These are phyloP conservation scores for Grosmannia serpens DNA, from an alignment of 2,329 filamentous ascomycete species.

Conservation along the genomic window DNA sequence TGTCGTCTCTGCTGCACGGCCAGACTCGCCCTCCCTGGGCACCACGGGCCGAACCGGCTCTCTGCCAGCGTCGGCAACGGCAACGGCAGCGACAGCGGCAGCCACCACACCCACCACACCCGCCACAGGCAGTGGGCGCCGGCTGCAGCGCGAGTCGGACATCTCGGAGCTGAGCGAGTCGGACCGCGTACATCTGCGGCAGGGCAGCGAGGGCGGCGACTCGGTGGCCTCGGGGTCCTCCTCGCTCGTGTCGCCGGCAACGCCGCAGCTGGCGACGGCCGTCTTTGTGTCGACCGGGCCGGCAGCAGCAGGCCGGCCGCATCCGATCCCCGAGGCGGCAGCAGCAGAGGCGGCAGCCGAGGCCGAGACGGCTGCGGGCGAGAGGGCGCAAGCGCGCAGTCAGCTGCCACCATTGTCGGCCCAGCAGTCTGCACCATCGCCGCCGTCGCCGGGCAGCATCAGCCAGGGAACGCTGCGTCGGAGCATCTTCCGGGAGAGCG, in stretches of 20 bases:
- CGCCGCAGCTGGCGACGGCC: background rate
- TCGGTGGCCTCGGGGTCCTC: conserved; percentile 9
- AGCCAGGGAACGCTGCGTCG: conserved; percentile 1
- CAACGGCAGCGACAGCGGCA: background rate
- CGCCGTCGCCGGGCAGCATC: background rate
- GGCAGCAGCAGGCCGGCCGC: background rate
- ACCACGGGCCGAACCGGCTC: background rate
- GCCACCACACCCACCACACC: background rate
- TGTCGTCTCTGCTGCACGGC: background rate
- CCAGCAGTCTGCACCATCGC: background rate
- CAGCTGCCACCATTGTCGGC: background rate
- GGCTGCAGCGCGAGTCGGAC: conserved; percentile 18
- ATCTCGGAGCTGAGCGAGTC: conserved; percentile 30
- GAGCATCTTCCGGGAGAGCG: conserved; percentile 10
- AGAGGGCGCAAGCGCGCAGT: too few species aligned
- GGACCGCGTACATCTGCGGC: conserved; percentile 27
- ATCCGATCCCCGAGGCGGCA: background rate
- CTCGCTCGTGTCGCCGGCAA: conserved; percentile 8
- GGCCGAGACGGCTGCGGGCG: background rate
- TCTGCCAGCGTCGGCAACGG: background rate
- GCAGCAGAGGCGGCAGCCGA: conserved; percentile 1
- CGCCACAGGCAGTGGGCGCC: background rate
- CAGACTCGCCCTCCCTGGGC: conserved; percentile 12
- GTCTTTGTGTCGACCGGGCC: background rate
- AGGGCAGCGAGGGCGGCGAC: conserved; percentile 30